Evolutionary conservation across 306 rosid genomes (phyloP).

Genomic region (Casuarina glauca): DNA sequence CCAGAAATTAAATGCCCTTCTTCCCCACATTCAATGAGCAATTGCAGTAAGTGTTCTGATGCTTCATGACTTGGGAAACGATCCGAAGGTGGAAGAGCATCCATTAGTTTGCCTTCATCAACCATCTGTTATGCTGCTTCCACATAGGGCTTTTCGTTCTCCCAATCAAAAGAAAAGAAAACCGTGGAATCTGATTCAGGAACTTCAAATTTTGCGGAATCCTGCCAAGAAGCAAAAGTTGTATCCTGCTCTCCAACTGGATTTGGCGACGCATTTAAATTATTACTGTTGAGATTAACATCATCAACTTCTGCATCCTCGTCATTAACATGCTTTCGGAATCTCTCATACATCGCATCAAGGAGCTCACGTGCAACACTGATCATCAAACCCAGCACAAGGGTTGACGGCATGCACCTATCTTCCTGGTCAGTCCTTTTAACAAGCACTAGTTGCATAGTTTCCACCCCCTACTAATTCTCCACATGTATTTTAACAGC

Average conservation of each 20-base stretch:
- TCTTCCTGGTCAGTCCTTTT: too few species aligned
- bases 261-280: conserved; percentile 52
- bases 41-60: conserved; percentile 79
- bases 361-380: not conserved
- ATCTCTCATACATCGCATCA: conserved; percentile 75
- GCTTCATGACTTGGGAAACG: conserved; percentile 97
- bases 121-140: conserved; percentile 91
- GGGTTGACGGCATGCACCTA: too few species aligned
- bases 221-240: conserved; percentile 54
- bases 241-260: conserved; percentile 52
- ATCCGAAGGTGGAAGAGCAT: conserved; percentile 97
- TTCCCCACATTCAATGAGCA: conserved; percentile 75
- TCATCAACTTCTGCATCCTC: conserved; percentile 87
- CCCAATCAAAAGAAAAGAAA: conserved; percentile 95
- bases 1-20: conserved; percentile 56
- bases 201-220: conserved; percentile 66
- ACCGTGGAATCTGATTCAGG: conserved; percentile 68
- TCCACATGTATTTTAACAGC: too few species aligned
- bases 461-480: too few species aligned
- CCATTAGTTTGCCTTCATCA: conserved; percentile 87
- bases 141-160: conserved; percentile 87
- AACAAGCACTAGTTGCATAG: too few species aligned
- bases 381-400: too few species aligned
- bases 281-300: conserved; percentile 49
- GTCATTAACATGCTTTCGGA: conserved; percentile 77